Base-by-base conservation (phyloP, 768 basidiomycete species). In the Boletus rubroflammeus region DNA sequence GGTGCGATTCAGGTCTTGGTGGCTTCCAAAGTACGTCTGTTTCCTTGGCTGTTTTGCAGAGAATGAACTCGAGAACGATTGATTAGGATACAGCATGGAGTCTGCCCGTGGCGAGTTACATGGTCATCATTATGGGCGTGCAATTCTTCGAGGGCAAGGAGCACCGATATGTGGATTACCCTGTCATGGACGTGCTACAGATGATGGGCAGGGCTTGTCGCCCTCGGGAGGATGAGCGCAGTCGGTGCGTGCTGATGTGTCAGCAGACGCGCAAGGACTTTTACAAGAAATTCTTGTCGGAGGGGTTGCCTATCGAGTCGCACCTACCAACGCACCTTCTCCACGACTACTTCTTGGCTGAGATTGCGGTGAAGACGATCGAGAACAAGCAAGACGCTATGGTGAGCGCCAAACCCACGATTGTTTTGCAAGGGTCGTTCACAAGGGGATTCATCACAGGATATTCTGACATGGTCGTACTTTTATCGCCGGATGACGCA, bases 121-220 rank as follows among this genome's bases (percentile, higher is more conserved):
- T 98, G 93, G 95, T 98, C 40, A 86, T 99, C 68, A 93, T 99
- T 62, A 98, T 98, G 95, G 96, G 96, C n/a, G 94, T 98, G 0
- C 97, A 99, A 66, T 88, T 73, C 55, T 98, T 90, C 62, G 95
- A 98, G 70, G 96, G 96, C 66, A 91, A 93, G 72, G 97, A 99
- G 64, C 97, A 98, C 67, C 90, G 97, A 42, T 99, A 99, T 61
- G 80, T 95, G 60, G 97, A 98, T 71, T 98, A 98, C 67, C 94
- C 96, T 4, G 93, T 99, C 54, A 96, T 96, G 81, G 96, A 98
- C 62, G 90, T 99, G 6, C 81, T 98, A 2, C 97, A 98, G 67
- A 98, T 99, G 96, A 96, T 98, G 86, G 97, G 96, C 40, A 83
- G 86, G n/a, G 97, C 97, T 0, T 98, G 95, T 69, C 86, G 95